phyloP scores from a whole-genome alignment of 2,329 filamentous ascomycete species.

The Aspergillus uvarum region DNA sequence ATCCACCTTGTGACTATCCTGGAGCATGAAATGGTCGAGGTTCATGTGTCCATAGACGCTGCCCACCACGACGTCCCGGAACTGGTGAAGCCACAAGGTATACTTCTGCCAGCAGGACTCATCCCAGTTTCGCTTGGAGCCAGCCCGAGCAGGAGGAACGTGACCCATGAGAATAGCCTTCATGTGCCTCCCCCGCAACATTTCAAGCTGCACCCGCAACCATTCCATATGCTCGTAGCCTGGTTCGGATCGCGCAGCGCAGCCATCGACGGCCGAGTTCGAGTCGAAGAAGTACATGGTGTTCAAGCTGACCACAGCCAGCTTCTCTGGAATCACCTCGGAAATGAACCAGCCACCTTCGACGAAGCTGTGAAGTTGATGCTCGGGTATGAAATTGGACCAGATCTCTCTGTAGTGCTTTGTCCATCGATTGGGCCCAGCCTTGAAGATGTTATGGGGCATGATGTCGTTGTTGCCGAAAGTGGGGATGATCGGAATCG shows the following conservation, averaged over 20 bases:
- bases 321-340: conserved; percentile 80
- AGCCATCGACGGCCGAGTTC: conserved; percentile 92
- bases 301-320: conserved; percentile 92
- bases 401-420: conserved; percentile 75
- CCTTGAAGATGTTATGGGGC: conserved; percentile 88
- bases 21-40: conserved; percentile 92
- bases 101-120: conserved; percentile 99
- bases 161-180: conserved; percentile 95
- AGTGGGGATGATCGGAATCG: conserved; percentile 81
- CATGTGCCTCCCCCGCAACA: conserved; percentile 78
- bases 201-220: conserved; percentile 83
- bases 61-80: conserved; percentile 80
- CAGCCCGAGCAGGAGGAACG: conserved; percentile 84
- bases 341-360: conserved; percentile 93
- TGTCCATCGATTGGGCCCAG: conserved; percentile 86
- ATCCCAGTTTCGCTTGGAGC: conserved; percentile 85
- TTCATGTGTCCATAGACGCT: conserved; percentile 96
- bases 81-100: conserved; percentile 84
- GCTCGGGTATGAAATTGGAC: conserved; percentile 84
- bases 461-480: conserved; percentile 98
- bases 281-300: conserved; percentile 94
- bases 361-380: conserved; percentile 85
- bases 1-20: conserved; percentile 77
- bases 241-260: conserved; percentile 72
- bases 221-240: conserved; percentile 96